These are phyloP conservation scores for Aschersonia sp. DNA, from an alignment of 2,329 filamentous ascomycete genomes.

Conservation along the genomic window DNA sequence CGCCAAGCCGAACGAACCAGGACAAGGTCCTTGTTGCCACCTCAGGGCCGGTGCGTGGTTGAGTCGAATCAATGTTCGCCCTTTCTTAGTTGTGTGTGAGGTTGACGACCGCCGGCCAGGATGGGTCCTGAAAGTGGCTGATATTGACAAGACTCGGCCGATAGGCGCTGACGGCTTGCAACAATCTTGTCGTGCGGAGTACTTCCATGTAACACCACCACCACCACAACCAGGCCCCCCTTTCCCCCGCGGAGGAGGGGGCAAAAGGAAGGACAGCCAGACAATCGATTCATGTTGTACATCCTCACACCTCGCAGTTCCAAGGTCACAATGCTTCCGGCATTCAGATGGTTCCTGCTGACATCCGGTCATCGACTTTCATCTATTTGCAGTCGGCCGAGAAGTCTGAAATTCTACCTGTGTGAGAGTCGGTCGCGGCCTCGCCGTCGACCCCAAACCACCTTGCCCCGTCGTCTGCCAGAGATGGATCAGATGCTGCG, in stretches of 20 bases:
- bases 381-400: constrained; percentile 1
- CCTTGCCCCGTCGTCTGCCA: not conserved
- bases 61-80: not conserved
- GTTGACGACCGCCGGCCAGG: not conserved
- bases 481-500: constrained; percentile 1
- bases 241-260: no score
- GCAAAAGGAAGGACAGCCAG: no score
- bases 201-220: constrained; percentile 1
- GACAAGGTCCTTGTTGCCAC: not conserved
- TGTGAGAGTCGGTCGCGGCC: no score
- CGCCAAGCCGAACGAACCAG: not conserved
- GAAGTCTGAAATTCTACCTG: not conserved
- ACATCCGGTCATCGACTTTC: not conserved
- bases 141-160: constrained; percentile 3
- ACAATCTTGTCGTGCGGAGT: constrained; percentile 1
- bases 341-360: not conserved
- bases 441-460: no score
- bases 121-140: not conserved
- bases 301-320: no score
- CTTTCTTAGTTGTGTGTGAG: not conserved
- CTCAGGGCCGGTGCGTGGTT: not conserved
- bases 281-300: no score
- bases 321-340: no score
- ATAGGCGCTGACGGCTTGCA: constrained; percentile 3
- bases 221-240: not conserved